Evolutionary conservation across 306 rosid species (phyloP).

Genomic region (Quercus agrifolia): DNA sequence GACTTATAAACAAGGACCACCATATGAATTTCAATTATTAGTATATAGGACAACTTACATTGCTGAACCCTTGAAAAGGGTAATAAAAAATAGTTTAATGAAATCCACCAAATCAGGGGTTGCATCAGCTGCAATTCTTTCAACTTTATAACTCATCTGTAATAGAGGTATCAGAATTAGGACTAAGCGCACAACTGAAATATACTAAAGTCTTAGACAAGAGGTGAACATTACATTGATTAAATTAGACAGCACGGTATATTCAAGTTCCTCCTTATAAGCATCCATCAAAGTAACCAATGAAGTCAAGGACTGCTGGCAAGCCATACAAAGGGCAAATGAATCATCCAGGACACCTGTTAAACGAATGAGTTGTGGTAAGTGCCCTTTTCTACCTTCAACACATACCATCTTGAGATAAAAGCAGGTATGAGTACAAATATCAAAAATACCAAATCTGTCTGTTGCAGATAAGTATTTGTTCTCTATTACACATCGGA

Average conservation of each 20-base stretch:
- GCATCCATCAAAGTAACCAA: conserved; percentile 76
- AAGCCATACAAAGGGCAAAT: conserved; percentile 78
- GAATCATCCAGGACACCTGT: conserved; percentile 88
- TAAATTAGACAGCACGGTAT: conserved; percentile 77
- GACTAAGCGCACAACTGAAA: conserved; percentile 11
- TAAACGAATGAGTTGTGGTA: conserved; percentile 22
- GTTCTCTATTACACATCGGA: conserved; percentile 66
- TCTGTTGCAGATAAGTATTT: conserved; percentile 68
- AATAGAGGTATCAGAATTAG: conserved; percentile 30
- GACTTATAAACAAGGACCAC: neutral
- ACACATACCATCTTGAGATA: neutral
- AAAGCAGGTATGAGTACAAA: neutral
- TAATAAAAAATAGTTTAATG: conserved; percentile 55
- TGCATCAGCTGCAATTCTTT: conserved; percentile 71
- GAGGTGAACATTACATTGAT: conserved; percentile 55
- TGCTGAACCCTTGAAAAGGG: conserved; percentile 62
- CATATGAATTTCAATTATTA: neutral
- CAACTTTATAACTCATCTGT: conserved; percentile 60
- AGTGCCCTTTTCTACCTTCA: conserved; percentile 3
- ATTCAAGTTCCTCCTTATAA: conserved; percentile 78
- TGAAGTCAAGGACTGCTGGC: conserved; percentile 62
- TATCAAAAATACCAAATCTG: conserved; percentile 65
- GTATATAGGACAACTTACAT: conserved; percentile 51
- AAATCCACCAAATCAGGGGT: conserved; percentile 50
- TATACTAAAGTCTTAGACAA: conserved; percentile 1